Evolutionary conservation across 2,329 filamentous ascomycete species (phyloP), one percentile per base, ranked within the genome.

Genomic region (Lomentospora prolificans): DNA sequence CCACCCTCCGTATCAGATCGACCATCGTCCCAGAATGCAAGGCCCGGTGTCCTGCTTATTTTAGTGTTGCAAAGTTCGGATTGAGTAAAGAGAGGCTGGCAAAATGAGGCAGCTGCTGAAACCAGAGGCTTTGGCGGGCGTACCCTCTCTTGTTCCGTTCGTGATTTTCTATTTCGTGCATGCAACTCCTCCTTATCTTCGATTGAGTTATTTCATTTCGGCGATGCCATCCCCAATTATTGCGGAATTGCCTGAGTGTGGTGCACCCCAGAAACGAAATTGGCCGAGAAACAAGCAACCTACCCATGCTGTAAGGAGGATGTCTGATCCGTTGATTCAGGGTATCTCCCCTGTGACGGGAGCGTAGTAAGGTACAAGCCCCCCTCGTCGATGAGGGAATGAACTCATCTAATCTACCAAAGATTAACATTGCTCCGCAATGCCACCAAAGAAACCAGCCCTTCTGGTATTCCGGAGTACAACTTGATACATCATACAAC

Each of bases 121-220:
- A 39, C 17, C 33, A 14, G 3, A n/a, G n/a, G n/a, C n/a, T n/a
- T n/a, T n/a, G n/a, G n/a, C n/a, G n/a, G n/a, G n/a, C n/a, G n/a
- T n/a, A n/a, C 10, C 44, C 17, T 48, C 17, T 17, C 44, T 25
- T 8, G 17, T 10, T 22, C 22, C 22, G 12, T 25, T 8, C 14
- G 44, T 22, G 44, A 22, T 9, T 17, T 19, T 48, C 17, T 22
- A 22, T 48, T 48, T 10, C n/a, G n/a, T n/a, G n/a, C n/a, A n/a
- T 22, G 17, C 44, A 12, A 17, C 1, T 25, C n/a, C n/a, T 25
- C 22, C 41, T 22, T 19, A 10, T 22, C 17, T 25, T 44, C 24
- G 44, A 48, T 48, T 48, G 44, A 48, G 22, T 48, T 22, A 48
- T 48, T 48, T 48, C 44, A 48, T 48, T 48, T 48, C 44, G 44